These are phyloP conservation scores for Agaricus subrufescens DNA, from an alignment of 768 basidiomycete genomes.

Conservation along the genomic window DNA sequence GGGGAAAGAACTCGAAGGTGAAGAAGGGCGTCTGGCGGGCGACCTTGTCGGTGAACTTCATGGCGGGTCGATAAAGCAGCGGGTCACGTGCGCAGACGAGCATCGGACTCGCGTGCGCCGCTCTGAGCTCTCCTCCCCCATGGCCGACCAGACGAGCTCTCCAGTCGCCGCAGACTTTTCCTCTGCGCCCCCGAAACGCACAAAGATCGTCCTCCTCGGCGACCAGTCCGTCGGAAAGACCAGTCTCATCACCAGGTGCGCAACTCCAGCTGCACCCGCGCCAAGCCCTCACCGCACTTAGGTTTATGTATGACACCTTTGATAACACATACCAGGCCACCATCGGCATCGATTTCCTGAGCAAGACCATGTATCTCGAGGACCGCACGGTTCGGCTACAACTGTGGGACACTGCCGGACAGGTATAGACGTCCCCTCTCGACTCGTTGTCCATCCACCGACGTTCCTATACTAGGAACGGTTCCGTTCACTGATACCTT, in stretches of 20 bases:
- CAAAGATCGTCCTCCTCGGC: constrained; percentile 93
- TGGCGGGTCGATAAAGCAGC: constrained; percentile 19
- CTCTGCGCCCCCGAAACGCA: constrained; percentile 86
- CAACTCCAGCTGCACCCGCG: neutral
- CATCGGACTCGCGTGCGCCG: neutral
- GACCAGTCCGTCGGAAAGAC: constrained; percentile 99
- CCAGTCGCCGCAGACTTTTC: constrained; percentile 82
- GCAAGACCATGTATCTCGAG: constrained; percentile 99
- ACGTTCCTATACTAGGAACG: constrained; percentile 63
- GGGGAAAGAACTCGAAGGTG: constrained; percentile 97
- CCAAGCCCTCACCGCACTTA: constrained; percentile 20
- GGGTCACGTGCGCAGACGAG: neutral
- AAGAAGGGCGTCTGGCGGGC: constrained; percentile 61
- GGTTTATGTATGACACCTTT: constrained; percentile 99
- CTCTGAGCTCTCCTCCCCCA: constrained; percentile 5
- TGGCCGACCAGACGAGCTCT: constrained; percentile 47
- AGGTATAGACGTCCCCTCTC: constrained; percentile 41
- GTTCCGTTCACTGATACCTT: constrained; percentile 95
- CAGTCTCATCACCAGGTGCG: constrained; percentile 90
- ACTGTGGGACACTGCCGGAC: constrained; percentile 98
- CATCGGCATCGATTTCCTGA: constrained; percentile 98
- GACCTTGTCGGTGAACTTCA: constrained; percentile 78
- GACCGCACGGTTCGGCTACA: constrained; percentile 97
- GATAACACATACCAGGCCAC: constrained; percentile 99
- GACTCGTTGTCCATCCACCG: neutral